Evolutionary conservation across 371 early-diverging fungal species (phyloP), one percentile per base, ranked within the genome.

Genomic region (Mucor irregularis): DNA sequence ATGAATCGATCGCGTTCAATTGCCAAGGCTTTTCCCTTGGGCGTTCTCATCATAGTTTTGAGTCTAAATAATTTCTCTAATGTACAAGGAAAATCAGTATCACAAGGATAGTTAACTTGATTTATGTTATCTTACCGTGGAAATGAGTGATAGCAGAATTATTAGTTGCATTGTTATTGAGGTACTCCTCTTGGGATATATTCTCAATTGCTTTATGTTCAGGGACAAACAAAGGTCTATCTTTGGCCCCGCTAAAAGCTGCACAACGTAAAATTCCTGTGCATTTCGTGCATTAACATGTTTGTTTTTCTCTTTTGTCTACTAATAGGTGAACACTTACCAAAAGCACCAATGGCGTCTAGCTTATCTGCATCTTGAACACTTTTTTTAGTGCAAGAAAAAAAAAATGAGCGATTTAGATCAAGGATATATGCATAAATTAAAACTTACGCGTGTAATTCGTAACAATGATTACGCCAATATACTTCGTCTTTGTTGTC

Each of bases 281-380:
- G 24, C 5, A 10, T 21, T 11, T 11, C 13, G 24, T 24, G 10
- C 22, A 4, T 42, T 11, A 42, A 21, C 9, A 39, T 19, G 6
- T 11, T 16, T 24, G 11, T 19, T 19, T 24, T 24, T 8, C 24
- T 24, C 24, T 22, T 11, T 39, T 14, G 10, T 39, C 13, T 42
- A 42, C 4, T 19, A n/a, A 58, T 66, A 76, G n/a, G n/a, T 80
- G 9, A 5, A 11, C 21, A 19, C 4, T 24, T 42, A 42, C 42
- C 91, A 69, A 92, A 86, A 21, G 91, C 92, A 2, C 92, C 92
- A 48, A 92, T 88, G 1, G 92, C 91, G 61, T 92, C 92, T 56
- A 92, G 61, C 39, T 88, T 83, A 60, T 92, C 92, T 0, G 92
- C 91, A 66, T 92, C 92, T 64, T 88, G 88, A 6, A 90, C 90